These are phyloP conservation scores for Olyra latifolia DNA, from an alignment of 176 grass and related monocot genomes.

Conservation along the genomic window DNA sequence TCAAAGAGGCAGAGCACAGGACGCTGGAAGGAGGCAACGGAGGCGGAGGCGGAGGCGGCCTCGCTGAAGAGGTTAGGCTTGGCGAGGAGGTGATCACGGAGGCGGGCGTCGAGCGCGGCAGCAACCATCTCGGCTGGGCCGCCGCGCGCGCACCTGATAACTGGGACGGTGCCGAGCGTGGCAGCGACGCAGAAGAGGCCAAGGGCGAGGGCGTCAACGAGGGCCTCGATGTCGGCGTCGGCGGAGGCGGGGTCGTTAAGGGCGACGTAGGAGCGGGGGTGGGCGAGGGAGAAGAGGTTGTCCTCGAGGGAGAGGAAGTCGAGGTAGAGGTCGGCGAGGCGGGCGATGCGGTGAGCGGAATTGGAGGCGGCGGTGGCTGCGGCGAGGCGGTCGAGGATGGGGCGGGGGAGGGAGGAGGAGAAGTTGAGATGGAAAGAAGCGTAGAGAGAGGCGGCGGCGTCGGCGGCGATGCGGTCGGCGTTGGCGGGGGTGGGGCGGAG, in stretches of 20 bases:
- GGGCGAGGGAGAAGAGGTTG: constrained; percentile 81
- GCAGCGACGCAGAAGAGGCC: constrained; percentile 72
- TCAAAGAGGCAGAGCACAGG: constrained; percentile 71
- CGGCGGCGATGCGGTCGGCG: constrained; percentile 65
- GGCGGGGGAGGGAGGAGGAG: constrained; percentile 70
- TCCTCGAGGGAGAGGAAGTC: constrained; percentile 85
- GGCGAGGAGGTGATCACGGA: constrained; percentile 69
- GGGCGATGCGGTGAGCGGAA: constrained; percentile 49
- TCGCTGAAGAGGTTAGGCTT: constrained; percentile 76
- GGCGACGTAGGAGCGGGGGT: constrained; percentile 67
- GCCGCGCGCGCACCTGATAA: constrained; percentile 67
- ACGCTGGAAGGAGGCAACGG: constrained; percentile 59
- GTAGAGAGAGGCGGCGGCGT: constrained; percentile 71
- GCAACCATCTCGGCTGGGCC: constrained; percentile 84
- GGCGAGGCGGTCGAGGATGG: constrained; percentile 70
- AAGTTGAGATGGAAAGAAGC: constrained; percentile 84
- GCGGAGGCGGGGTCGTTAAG: constrained; percentile 72
- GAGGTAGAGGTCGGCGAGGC: constrained; percentile 69
- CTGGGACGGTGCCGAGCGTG: constrained; percentile 61
- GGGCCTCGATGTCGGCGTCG: constrained; percentile 57
- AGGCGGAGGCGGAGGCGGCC: constrained; percentile 42
- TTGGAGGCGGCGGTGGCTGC: constrained; percentile 40
- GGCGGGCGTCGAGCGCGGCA: constrained; percentile 45
- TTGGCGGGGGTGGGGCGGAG: constrained; percentile 38
- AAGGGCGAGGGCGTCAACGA: constrained; percentile 55